Conservation (phyloP, 1,139 yeast genomes). For the Williopsis jadinii region DNA sequence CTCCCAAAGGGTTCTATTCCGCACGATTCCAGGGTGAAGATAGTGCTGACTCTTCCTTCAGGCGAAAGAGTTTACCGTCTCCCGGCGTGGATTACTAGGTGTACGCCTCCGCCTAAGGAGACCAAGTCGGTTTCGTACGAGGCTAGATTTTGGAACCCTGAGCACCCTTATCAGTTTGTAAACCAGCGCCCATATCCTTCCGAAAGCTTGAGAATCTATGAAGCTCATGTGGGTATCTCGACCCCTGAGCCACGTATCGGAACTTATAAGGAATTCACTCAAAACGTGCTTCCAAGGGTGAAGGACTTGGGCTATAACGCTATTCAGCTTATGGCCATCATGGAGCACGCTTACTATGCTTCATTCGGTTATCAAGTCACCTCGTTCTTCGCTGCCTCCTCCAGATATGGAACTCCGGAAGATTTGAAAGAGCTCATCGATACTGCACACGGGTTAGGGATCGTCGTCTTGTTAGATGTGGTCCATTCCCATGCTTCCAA, state of each 20-base stretch:
- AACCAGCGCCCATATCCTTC: constrained; percentile 50
- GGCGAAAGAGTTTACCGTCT: constrained; percentile 73
- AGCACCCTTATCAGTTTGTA: constrained; percentile 49
- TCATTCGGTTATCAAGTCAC: constrained; percentile 96
- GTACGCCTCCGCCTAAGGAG: constrained; percentile 58
- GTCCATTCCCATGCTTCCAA: constrained; percentile 96
- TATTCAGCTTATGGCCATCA: constrained; percentile 92
- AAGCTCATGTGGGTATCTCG: constrained; percentile 94
- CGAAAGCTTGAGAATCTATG: constrained; percentile 73
- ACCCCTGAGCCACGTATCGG: constrained; percentile 85
- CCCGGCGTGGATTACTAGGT: constrained; percentile 86
- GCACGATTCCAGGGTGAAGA: constrained; percentile 76
- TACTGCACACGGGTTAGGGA: constrained; percentile 84
- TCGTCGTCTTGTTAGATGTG: constrained; percentile 80
- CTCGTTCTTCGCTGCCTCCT: constrained; percentile 81
- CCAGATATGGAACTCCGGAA: constrained; percentile 92
- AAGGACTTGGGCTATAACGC: constrained; percentile 83
- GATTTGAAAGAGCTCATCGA: constrained; percentile 87
- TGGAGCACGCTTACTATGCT: constrained; percentile 99
- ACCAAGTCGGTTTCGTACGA: constrained; percentile 53
- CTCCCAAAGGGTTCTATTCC: constrained; percentile 52
- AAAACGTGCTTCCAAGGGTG: constrained; percentile 75
- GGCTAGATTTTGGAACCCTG: constrained; percentile 91
- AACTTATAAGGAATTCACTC: constrained; percentile 76
- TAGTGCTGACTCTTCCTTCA: constrained; percentile 54